A percentile compares a stretch with the other conserved stretches of the same genome.
Evolutionary conservation across 257 asterid species (phyloP).

Genomic region (Capsicum pubescens): DNA sequence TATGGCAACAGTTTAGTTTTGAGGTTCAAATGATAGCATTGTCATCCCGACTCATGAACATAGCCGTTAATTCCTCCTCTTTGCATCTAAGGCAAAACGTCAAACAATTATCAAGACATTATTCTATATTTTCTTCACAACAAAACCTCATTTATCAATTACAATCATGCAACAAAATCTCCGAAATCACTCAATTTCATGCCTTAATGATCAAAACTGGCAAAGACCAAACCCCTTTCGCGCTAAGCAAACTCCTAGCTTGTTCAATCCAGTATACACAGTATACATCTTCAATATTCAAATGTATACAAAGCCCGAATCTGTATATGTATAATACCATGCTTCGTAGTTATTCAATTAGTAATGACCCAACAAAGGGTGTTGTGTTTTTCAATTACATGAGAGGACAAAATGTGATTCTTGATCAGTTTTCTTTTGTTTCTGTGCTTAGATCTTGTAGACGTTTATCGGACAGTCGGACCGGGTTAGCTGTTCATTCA

Average conservation of each 20-base stretch:
- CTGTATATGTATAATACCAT: slow-evolving; percentile 61
- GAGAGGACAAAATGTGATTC: slow-evolving; percentile 43
- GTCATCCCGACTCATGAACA: background rate
- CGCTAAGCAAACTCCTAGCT: slow-evolving; percentile 69
- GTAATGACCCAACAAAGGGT: slow-evolving; percentile 43
- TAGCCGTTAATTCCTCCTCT: background rate
- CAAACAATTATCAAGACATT: background rate
- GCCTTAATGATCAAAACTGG: slow-evolving; percentile 62
- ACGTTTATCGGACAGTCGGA: slow-evolving; percentile 37
- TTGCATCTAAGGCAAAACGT: background rate
- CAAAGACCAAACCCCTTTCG: slow-evolving; percentile 50
- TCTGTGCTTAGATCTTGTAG: slow-evolving; percentile 62
- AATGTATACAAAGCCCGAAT: slow-evolving; percentile 51
- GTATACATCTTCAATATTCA: slow-evolving; percentile 60
- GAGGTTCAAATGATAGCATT: too few species aligned
- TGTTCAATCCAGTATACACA: slow-evolving; percentile 46
- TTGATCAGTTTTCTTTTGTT: slow-evolving; percentile 58
- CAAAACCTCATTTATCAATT: slow-evolving; percentile 30
- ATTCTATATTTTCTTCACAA: slow-evolving; percentile 20
- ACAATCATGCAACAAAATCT: slow-evolving; percentile 51
- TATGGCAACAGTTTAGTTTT: too few species aligned
- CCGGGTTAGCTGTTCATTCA: slow-evolving; percentile 50
- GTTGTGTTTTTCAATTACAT: slow-evolving; percentile 53
- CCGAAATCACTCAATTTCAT: slow-evolving; percentile 58
- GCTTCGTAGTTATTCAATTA: slow-evolving; percentile 58